Percentiles rank a stretch among this genome's conserved stretches.
These are phyloP conservation scores for Penicillium argentinense DNA, from an alignment of 495 filamentous ascomycete genomes.

Conservation along the genomic window DNA sequence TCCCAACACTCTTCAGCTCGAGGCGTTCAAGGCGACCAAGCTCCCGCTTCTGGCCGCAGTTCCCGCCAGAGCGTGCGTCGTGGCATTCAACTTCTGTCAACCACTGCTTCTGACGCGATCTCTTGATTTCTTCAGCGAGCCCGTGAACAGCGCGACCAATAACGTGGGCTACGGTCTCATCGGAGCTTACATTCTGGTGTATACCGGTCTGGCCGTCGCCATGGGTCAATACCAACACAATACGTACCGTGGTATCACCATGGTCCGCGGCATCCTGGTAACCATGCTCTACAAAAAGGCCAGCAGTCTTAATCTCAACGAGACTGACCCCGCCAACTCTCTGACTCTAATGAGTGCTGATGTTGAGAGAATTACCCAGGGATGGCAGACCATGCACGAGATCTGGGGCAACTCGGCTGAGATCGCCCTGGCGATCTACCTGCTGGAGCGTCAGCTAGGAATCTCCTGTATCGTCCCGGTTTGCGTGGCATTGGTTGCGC, in stretches of 20 bases:
- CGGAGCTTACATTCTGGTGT: slow-evolving; percentile 62
- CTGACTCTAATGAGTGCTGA: slow-evolving; percentile 65
- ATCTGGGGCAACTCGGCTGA: slow-evolving; percentile 60
- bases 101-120: slow-evolving; percentile 61
- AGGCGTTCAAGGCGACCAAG: slow-evolving; percentile 47
- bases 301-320: slow-evolving; percentile 37
- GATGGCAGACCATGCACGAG: slow-evolving; percentile 52
- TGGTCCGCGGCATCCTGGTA: slow-evolving; percentile 58
- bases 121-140: slow-evolving; percentile 45
- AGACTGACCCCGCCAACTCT: slow-evolving; percentile 50
- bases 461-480: slow-evolving; percentile 53
- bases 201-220: slow-evolving; percentile 55
- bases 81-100: slow-evolving; percentile 62
- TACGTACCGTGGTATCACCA: slow-evolving; percentile 58
- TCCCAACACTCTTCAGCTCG: slow-evolving; percentile 45
- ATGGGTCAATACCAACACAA: slow-evolving; percentile 55
- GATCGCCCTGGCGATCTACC: slow-evolving; percentile 56
- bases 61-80: slow-evolving; percentile 53
- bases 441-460: slow-evolving; percentile 58
- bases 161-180: slow-evolving; percentile 64
- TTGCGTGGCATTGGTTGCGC: slow-evolving; percentile 44
- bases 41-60: slow-evolving; percentile 47
- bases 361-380: slow-evolving; percentile 52
- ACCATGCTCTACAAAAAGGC: slow-evolving; percentile 57
- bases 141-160: slow-evolving; percentile 33